Conservation (phyloP, 1,284 basidiomycete genomes). For the Trametes hirsuta region DNA sequence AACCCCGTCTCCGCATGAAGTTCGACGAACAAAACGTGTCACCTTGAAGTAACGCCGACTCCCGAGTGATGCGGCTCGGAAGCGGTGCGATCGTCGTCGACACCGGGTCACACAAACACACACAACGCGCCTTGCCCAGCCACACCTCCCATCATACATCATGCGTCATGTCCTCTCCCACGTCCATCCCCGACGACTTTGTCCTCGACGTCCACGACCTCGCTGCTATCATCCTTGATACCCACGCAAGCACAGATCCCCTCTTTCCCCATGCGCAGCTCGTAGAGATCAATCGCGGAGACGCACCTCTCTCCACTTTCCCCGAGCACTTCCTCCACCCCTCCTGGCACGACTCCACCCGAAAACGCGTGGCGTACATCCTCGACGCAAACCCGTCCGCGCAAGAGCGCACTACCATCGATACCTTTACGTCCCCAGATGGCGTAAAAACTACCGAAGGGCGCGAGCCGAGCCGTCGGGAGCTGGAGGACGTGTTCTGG, state of each 20-base stretch:
- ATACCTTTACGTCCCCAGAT: conserved; percentile 17
- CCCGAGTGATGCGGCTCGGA: neutral
- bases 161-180: neutral
- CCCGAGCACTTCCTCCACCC: conserved; percentile 19
- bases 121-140: neutral
- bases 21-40: neutral
- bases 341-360: conserved; percentile 11
- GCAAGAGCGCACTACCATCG: conserved; percentile 11
- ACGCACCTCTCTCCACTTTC: conserved; percentile 15
- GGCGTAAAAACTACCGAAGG: conserved; percentile 19
- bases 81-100: neutral
- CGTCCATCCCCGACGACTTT: conserved; percentile 8
- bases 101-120: conserved; percentile 2
- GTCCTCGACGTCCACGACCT: conserved; percentile 30
- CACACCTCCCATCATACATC: too few relatives aligned
- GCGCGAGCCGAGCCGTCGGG: conserved; percentile 19
- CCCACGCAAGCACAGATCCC: conserved; percentile 17
- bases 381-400: conserved; percentile 11
- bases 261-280: conserved; percentile 23
- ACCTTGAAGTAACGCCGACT: neutral
- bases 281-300: conserved; percentile 22
- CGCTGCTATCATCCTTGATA: conserved; percentile 24
- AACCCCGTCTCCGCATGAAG: neutral
- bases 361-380: conserved; percentile 24
- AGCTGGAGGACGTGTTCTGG: conserved; percentile 28